These are phyloP conservation scores for Cyberlindnera mississippiensis DNA, from an alignment of 805 yeast genomes.

Conservation along the genomic window DNA sequence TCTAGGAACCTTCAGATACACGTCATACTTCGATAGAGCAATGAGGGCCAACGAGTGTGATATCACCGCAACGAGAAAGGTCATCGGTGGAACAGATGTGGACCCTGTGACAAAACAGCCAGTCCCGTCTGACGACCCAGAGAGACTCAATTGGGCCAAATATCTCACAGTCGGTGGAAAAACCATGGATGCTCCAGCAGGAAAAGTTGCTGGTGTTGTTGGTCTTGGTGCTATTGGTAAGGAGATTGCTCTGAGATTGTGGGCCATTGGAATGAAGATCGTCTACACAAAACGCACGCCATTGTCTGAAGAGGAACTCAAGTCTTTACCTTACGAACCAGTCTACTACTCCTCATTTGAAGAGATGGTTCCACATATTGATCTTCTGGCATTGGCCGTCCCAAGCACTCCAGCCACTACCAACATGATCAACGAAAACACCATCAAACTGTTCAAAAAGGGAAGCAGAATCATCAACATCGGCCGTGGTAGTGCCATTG, in stretches of 20 bases:
- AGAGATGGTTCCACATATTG: conserved; percentile 38
- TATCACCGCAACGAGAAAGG: conserved; percentile 43
- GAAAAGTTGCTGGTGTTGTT: conserved; percentile 55
- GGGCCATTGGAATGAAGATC: conserved; percentile 58
- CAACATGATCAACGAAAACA: conserved; percentile 45
- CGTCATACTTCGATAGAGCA: conserved; percentile 41
- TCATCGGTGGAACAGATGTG: conserved; percentile 31
- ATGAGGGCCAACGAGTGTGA: conserved; percentile 36
- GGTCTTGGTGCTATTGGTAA: conserved; percentile 77
- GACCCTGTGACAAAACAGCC: conserved; percentile 9
- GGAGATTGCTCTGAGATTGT: conserved; percentile 51
- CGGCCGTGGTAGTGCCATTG: conserved; percentile 67
- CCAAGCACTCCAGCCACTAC: conserved; percentile 59
- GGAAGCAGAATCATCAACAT: conserved; percentile 66
- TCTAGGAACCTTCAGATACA: conserved; percentile 56
- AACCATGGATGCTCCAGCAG: conserved; percentile 45
- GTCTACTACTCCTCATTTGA: conserved; percentile 43
- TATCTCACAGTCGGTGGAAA: conserved; percentile 46
- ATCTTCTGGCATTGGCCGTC: conserved; percentile 58
- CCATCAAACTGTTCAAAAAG: conserved; percentile 43
- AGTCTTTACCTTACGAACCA: conserved; percentile 42
- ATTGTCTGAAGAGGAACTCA: conserved; percentile 32
- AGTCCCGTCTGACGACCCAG: conserved; percentile 20
- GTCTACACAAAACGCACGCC: conserved; percentile 54
- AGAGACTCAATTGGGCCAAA: conserved; percentile 36